phyloP scores from a whole-genome alignment of 805 yeast species.

The Huiozyma sinensis region DNA sequence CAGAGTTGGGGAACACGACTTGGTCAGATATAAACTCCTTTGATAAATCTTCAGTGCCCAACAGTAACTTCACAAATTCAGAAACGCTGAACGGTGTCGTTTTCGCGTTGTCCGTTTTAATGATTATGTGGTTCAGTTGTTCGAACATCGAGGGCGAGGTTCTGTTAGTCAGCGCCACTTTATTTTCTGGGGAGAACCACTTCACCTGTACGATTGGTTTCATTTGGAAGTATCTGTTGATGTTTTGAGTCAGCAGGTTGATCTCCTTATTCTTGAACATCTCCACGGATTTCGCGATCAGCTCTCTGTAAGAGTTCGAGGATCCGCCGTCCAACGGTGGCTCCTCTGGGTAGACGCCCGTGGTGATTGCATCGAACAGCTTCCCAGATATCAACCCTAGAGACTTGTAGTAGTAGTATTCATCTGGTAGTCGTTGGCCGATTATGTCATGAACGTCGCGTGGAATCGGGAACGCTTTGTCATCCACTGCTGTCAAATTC shows the following conservation, averaged over 20 bases:
- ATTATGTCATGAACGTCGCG: slow-evolving; percentile 72
- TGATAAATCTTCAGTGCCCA: slow-evolving; percentile 25
- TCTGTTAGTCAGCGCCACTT: slow-evolving; percentile 39
- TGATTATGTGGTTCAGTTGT: slow-evolving; percentile 28
- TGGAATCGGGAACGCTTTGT: slow-evolving; percentile 35
- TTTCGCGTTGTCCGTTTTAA: slow-evolving; percentile 17
- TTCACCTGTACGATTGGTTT: slow-evolving; percentile 45
- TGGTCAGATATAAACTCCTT: slow-evolving; percentile 23
- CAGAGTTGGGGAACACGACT: slow-evolving; percentile 25
- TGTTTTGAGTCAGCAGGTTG: slow-evolving; percentile 55
- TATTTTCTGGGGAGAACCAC: slow-evolving; percentile 40
- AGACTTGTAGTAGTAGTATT: slow-evolving; percentile 69
- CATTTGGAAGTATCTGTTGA: slow-evolving; percentile 78
- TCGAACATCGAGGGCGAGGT: slow-evolving; percentile 42
- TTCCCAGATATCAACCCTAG: slow-evolving; percentile 54
- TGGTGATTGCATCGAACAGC: slow-evolving; percentile 54
- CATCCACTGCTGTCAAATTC: neutral
- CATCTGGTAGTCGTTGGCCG: slow-evolving; percentile 80
- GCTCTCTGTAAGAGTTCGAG: slow-evolving; percentile 45
- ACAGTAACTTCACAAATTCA: slow-evolving; percentile 17
- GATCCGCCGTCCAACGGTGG: slow-evolving; percentile 58
- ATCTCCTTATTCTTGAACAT: slow-evolving; percentile 48
- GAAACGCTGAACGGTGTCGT: slow-evolving; percentile 21
- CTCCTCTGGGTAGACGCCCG: slow-evolving; percentile 51
- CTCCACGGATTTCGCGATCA: slow-evolving; percentile 39